phyloP scores from a whole-genome alignment of 2,329 filamentous ascomycete genomes.

The Ascosphaera acerosa region DNA sequence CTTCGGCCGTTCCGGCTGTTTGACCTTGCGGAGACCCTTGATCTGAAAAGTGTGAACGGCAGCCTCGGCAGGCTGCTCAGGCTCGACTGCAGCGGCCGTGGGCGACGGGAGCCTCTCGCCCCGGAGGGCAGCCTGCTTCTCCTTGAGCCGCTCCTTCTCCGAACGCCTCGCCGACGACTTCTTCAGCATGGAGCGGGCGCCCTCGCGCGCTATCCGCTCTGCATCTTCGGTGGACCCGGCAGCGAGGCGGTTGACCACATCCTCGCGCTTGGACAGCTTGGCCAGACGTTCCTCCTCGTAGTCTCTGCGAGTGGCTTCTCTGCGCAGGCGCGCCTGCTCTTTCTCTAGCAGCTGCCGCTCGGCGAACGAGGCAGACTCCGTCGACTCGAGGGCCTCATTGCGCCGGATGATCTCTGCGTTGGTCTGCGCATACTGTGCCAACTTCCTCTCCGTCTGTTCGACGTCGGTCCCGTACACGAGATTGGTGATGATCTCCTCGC shows the following conservation, averaged over 20 bases:
- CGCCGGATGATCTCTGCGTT: constrained; percentile 35
- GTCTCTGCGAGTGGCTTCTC: constrained; percentile 38
- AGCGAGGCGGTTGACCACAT: constrained; percentile 45
- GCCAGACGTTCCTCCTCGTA: constrained; percentile 44
- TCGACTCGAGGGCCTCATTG: constrained; percentile 23
- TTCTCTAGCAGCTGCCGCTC: constrained; percentile 31
- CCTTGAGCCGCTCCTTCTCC: constrained; percentile 23
- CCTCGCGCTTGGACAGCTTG: constrained; percentile 36
- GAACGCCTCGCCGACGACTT: constrained; percentile 38
- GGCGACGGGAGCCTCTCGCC: constrained; percentile 7
- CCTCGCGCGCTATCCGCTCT: constrained; percentile 26
- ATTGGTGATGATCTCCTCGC: constrained; percentile 76
- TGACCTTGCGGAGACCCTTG: constrained; percentile 48
- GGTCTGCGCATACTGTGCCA: constrained; percentile 46
- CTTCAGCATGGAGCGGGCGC: constrained; percentile 34
- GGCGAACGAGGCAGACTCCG: constrained; percentile 23
- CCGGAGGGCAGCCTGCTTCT: constrained; percentile 18
- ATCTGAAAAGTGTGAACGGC: constrained; percentile 22
- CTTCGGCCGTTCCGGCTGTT: constrained; percentile 36
- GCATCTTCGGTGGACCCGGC: constrained; percentile 35
- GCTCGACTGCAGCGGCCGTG: constrained; percentile 3
- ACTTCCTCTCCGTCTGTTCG: constrained; percentile 32
- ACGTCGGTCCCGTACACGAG: constrained; percentile 48
- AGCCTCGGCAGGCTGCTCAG: background rate
- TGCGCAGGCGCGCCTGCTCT: constrained; percentile 36